Conservation (phyloP, 306 rosid species). For the Amphicarpaea edgeworthii region DNA sequence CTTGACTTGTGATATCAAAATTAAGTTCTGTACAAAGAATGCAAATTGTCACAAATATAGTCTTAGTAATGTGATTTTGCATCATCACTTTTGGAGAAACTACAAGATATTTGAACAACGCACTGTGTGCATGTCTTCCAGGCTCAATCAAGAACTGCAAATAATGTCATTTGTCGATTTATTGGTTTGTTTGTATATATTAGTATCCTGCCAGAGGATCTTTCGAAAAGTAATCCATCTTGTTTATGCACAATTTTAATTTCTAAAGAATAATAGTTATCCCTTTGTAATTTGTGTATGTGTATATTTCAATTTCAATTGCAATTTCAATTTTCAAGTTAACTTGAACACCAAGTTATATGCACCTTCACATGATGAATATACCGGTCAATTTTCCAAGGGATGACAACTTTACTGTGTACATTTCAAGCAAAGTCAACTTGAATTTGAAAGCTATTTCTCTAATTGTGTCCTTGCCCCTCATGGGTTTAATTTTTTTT, state of each 20-base stretch:
- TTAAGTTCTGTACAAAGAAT: constrained; percentile 8
- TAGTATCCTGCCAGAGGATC: constrained; percentile 23
- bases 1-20: constrained; percentile 4
- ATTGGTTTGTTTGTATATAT: constrained; percentile 27
- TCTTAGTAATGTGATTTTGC: constrained; percentile 1
- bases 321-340: not conserved
- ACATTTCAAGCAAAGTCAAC: not conserved
- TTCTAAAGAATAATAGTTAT: not conserved
- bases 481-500: too few relatives aligned
- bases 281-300: too few relatives aligned
- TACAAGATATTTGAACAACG: not conserved
- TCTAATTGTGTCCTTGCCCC: too few relatives aligned
- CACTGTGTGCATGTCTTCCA: constrained; percentile 5
- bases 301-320: not conserved
- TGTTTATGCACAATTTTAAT: not conserved
- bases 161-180: constrained; percentile 32
- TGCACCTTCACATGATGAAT: not conserved
- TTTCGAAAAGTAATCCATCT: constrained; percentile 5
- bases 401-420: not conserved
- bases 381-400: not conserved
- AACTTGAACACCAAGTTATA: not conserved
- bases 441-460: not conserved
- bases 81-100: constrained; percentile 7
- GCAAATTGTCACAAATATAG: not conserved
- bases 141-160: constrained; percentile 19